Evolutionary conservation across 2,329 filamentous ascomycete species (phyloP), one percentile per base, ranked within the genome.

Genomic region (Kalmusia sp.): DNA sequence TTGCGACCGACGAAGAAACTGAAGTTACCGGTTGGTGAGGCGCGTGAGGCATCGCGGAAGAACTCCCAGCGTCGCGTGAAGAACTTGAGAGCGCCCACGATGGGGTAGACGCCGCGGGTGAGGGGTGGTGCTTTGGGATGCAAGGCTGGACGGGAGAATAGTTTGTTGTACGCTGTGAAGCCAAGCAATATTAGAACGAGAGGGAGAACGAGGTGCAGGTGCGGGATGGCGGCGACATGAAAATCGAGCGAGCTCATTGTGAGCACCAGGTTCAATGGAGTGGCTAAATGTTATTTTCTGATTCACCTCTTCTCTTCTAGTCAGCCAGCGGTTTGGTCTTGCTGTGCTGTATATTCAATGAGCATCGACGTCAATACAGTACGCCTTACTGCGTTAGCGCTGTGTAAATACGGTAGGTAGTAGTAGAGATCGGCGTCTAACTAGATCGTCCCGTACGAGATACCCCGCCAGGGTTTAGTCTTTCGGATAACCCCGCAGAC

Each of bases 41-140:
- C 55, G 12, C 56, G 58, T 6, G 59, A 58, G 8, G 71, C 71
- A n/a, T 73, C 51, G 15, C 59, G 60, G 48, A 77, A 75, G 61
- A 82, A 84, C 22, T 79, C 74, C 65, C 73, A 75, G 47, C 81
- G 72, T 14, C 71, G 54, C 3, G 76, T 77, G 71, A 81, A 83
- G 70, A 82, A 83, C 0, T 68, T 65, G 22, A 76, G 51, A 1
- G 76, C 70, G 2, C 81, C 81, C 3, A 80, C 51, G 7, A 83
- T 55, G 0, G 81, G 81, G 19, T 56, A 56, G 46, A 69, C 61
- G 41, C 62, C 62, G 35, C 45, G 54, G 41, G 65, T 58, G 14
- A 51, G 45, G 25, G 51, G 54, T 4, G 67, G 67, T 3, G 67
- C 64, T 40, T 68, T 62, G 5, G 52, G 11, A 14, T 61, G 65